Conservation (phyloP, 1,284 basidiomycete species). For the Thelephora terrestris region DNA sequence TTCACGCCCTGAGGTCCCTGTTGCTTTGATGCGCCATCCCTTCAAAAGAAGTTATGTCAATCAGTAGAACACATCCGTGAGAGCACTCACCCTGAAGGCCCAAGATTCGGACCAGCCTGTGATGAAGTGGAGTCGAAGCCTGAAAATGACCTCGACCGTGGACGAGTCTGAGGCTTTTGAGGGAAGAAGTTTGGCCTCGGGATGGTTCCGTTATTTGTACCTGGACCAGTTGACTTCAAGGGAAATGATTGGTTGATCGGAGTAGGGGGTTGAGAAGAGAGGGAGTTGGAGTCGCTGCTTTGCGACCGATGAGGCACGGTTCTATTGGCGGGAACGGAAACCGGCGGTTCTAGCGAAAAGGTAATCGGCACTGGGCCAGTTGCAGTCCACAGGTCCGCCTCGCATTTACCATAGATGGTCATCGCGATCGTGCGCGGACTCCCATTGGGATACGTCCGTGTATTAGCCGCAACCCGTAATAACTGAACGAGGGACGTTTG, state of each 20-base stretch:
- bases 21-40: neutral
- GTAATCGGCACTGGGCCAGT: constrained; percentile 54
- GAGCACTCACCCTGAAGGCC: constrained; percentile 28
- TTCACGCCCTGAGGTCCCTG: too few relatives aligned
- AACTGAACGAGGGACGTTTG: constrained; percentile 21
- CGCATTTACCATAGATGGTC: constrained; percentile 56
- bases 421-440: constrained; percentile 25
- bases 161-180: constrained; percentile 37
- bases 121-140: constrained; percentile 38
- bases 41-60: neutral
- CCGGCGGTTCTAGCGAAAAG: constrained; percentile 50
- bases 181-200: constrained; percentile 57
- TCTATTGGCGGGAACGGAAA: constrained; percentile 24
- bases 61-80: neutral
- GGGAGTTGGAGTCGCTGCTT: neutral
- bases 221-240: neutral
- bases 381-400: constrained; percentile 40
- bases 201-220: constrained; percentile 23
- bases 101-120: constrained; percentile 14
- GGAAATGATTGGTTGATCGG: neutral
- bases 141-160: constrained; percentile 67
- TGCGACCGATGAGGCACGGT: constrained; percentile 11
- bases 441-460: constrained; percentile 16
- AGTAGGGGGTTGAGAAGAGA: neutral
- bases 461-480: constrained; percentile 19